Base-by-base conservation (phyloP, 257 asterid species). In the Gynochthodes officinalis region DNA sequence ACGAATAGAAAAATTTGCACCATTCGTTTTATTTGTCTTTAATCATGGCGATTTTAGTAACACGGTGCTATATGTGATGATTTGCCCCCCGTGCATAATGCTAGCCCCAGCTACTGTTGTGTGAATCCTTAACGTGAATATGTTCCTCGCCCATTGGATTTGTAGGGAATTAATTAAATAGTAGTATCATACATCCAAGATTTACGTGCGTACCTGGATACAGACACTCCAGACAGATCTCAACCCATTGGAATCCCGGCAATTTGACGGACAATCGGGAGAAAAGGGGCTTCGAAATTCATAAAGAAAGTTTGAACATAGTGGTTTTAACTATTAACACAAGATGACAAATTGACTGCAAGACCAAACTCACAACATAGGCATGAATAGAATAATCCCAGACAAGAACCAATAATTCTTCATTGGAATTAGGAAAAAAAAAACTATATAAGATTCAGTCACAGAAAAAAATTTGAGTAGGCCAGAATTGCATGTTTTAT, bases 361-460 rank as follows among this genome's bases (percentile, higher is more conserved):
- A 76, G 79, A 80, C 74, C 74, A 1, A 42, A 74, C 48, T 50
- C 57, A 58, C 78, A 75, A 72, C 76, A 57, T 16, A 10, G 15
- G 13, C 49, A 33, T 18, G 57, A 50, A 13, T 63, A 10, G 40
- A 33, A 53, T 64, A 67, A 73, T 72, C 73, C 40, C 76, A 80
- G 79, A 81, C 84, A 82, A 76, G 72, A 69, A 65, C 83, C 75
- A 79, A 82, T 75, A 78, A 84, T 84, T 84, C 75, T 77, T 73
- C 88, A 37, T 84, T 75, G 86, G 74, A 80, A 76, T 68, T 68
- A 62, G 44, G 40, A 79, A 81, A 79, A 43, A 79, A 77, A 72
- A 2, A 40, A 5, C 50, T 53, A 61, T 54, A 25, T 55, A n/a
- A n/a, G n/a, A n/a, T n/a, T n/a, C n/a, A n/a, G n/a, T n/a, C n/a